Conservation (phyloP, 345 rosid genomes). For the Linum trigynum region DNA sequence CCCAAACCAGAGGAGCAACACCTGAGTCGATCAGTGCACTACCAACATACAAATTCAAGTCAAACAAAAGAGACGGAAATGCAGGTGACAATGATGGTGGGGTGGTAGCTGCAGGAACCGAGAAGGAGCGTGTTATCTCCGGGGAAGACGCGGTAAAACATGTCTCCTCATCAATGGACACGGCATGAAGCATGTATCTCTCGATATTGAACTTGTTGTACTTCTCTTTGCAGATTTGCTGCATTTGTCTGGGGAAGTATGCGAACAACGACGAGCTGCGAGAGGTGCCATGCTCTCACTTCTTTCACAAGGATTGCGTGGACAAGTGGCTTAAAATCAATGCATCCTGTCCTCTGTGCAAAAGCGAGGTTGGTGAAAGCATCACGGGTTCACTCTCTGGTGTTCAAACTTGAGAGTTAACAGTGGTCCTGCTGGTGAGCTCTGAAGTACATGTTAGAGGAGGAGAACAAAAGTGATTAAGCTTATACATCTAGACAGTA, state of each 20-base stretch:
- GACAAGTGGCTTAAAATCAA: slow-evolving; percentile 96
- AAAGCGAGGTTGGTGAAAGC: slow-evolving; percentile 64
- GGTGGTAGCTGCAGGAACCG: slow-evolving; percentile 84
- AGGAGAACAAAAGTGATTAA: too few species aligned
- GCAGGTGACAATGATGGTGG: slow-evolving; percentile 61
- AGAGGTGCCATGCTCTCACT: slow-evolving; percentile 82
- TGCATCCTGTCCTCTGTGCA: slow-evolving; percentile 93
- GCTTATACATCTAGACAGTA: too few species aligned
- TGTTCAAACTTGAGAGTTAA: slow-evolving; percentile 27
- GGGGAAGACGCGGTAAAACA: slow-evolving; percentile 87
- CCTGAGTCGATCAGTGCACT: slow-evolving; percentile 75
- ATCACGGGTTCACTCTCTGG: slow-evolving; percentile 29
- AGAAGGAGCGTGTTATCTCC: slow-evolving; percentile 61
- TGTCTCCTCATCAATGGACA: slow-evolving; percentile 6
- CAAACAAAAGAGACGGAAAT: slow-evolving; percentile 46
- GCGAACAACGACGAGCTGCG: slow-evolving; percentile 89
- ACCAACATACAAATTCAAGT: slow-evolving; percentile 87
- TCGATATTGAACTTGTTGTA: background rate
- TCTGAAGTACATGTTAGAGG: background rate
- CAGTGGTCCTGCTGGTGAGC: slow-evolving; percentile 27
- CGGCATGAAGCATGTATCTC: background rate
- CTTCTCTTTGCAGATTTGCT: slow-evolving; percentile 53
- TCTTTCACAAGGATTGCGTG: slow-evolving; percentile 92
- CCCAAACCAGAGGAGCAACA: slow-evolving; percentile 88
- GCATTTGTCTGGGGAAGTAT: slow-evolving; percentile 90